Base-by-base conservation (phyloP, 768 basidiomycete species). In the Tricholoma sp. region DNA sequence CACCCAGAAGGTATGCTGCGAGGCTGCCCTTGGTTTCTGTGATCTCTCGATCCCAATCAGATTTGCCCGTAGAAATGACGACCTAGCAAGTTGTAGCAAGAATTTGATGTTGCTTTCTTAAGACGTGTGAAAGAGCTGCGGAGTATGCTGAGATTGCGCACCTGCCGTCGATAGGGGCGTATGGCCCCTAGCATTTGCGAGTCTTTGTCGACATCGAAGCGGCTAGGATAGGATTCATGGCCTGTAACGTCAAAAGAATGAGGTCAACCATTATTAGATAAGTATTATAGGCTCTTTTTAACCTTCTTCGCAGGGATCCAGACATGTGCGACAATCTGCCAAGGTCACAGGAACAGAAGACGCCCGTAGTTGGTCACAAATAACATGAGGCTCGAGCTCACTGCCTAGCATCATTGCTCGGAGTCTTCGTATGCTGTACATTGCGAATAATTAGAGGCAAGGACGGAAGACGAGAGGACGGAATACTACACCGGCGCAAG, bases 1-100 rank as follows among this genome's bases (percentile, higher is more conserved):
- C 73, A 37, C 71, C 67, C 22, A 70, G 60, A 63, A 87, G 65
- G 72, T 81, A 71, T 58, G 83, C 79, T 5, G 94, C 90, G 22
- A 98, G 82, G 5, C 88, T 84, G 50, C 79, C 82, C 22, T 79
- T 73, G 24, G 82, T 87, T 57, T 86, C 81, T 2, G 88, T 88
- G 58, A 98, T 83, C 43, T 94, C 86, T 41, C 78, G 77, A 37
- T 84, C 82, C 95, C 95, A 98, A 73, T 98, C 93, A 18, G 84
- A 78, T 71, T 89, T 86, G 5, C 93, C 93, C 0, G 94, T 96
- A 1, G 91, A 94, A 54, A 98, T 89, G 32, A 98, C 77, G 32
- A 96, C 79, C 88, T 94, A 5, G 24, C n/a, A n/a, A n/a, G 67
- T 32, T 11, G 49, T n/a, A 52, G 16, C 8, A 57, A 53, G 54